Evolutionary conservation across 768 basidiomycete species (phyloP), one percentile per base, ranked within the genome.

Genomic region (Pleurotus sapidus): DNA sequence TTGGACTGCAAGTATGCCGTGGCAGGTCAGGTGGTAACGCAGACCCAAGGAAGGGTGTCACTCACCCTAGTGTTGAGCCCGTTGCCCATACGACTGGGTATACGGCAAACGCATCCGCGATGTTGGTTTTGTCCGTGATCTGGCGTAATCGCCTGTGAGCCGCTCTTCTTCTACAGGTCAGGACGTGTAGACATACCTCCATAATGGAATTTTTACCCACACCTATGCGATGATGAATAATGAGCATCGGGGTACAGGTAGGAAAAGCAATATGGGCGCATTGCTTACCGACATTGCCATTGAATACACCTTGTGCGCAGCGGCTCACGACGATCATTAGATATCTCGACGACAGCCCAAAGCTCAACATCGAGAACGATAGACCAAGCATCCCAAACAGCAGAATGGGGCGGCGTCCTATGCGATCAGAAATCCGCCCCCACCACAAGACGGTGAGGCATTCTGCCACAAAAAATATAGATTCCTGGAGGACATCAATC

Each of bases 271-370:
- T 9, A 38, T 8, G 9, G 27, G 24, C 5, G 24, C 78, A 77
- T 57, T 83, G 84, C 5, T 83, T 74, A 1, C 81, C 80, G 17
- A 79, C 71, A 40, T 84, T 65, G 46, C 68, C 67, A 46, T 60
- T 56, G 18, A 56, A 47, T 5, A 23, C 55, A 15, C 55, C 55
- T 46, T 46, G 46, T 9, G 46, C 43, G 6, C 55, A 46, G 9
- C 55, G 42, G 23, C 43, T 46, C 27, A 56, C 14, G 7, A 56
- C 42, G 18, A 56, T 14, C 43, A 12, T 47, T 5, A 39, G 63
- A 49, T 66, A 75, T 3, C 56, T 65, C 17, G 64, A 71, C 5
- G 73, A 70, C 11, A 73, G 54, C 0, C 75, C 75, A 49, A 77
- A 77, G 20, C 61, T 62, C 4, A 74, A 38, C 64, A 71, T 72